Percentiles rank a stretch among this genome's conserved stretches.
Conservation (phyloP, 1,139 yeast species). For the Blastobotrys arbuscula region DNA sequence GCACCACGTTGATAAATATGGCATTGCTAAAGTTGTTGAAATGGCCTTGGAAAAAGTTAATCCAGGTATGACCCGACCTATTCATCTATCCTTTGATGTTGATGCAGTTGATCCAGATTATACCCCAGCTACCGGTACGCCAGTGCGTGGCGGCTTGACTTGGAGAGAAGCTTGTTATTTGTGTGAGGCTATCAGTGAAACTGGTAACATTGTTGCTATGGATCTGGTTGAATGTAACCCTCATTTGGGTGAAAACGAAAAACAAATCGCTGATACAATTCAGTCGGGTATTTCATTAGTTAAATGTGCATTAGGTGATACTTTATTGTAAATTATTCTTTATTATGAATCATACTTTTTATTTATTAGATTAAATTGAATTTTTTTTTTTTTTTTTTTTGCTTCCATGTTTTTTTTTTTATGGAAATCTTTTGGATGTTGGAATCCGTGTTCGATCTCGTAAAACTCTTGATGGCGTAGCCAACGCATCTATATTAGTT, state of each 20-base stretch:
- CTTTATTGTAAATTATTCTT: constrained; percentile 67
- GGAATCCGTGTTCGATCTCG: constrained; percentile 20
- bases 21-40: constrained; percentile 85
- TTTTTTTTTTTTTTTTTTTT: too few species aligned
- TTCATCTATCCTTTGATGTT: constrained; percentile 90
- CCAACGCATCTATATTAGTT: constrained; percentile 14
- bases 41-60: constrained; percentile 81
- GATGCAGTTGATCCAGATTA: constrained; percentile 93
- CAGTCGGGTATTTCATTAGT: constrained; percentile 88
- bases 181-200: constrained; percentile 86
- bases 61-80: constrained; percentile 68
- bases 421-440: background rate
- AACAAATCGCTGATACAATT: constrained; percentile 77
- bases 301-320: constrained; percentile 92
- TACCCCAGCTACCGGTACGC: constrained; percentile 97
- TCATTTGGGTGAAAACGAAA: constrained; percentile 69
- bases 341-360: too few species aligned
- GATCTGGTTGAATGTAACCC: constrained; percentile 97
- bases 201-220: constrained; percentile 78
- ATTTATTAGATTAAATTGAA: too few species aligned
- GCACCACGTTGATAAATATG: constrained; percentile 94
- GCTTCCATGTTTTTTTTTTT: too few species aligned
- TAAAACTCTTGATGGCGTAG: constrained; percentile 25
- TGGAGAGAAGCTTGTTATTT: constrained; percentile 90
- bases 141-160: constrained; percentile 93